phyloP scores from a whole-genome alignment of 306 rosid species.

The Bauhinia variegata region DNA sequence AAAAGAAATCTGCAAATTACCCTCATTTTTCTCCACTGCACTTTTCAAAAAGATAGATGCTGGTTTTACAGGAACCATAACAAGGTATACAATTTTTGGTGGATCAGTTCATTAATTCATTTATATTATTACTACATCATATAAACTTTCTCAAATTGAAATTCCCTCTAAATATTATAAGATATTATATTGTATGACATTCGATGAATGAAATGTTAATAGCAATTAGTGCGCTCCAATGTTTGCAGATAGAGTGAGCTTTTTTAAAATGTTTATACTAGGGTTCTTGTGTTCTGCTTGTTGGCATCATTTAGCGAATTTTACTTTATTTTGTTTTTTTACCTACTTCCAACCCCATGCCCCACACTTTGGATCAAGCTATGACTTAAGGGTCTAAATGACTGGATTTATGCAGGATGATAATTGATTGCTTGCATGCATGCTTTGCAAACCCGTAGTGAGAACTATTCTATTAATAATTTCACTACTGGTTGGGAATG shows the following conservation, averaged over 20 bases:
- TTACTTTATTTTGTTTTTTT: background rate
- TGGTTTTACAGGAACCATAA: slow-evolving; percentile 51
- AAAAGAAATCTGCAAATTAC: slow-evolving; percentile 61
- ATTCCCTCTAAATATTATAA: slow-evolving; percentile 8
- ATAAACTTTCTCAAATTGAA: slow-evolving; percentile 9
- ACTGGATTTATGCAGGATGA: slow-evolving; percentile 20
- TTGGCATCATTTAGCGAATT: background rate
- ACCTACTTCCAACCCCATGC: background rate
- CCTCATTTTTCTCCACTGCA: slow-evolving; percentile 57
- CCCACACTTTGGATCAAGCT: background rate
- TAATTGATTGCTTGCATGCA: background rate
- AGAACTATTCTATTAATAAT: slow-evolving; percentile 20
- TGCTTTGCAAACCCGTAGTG: slow-evolving; percentile 2
- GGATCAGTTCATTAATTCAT: slow-evolving; percentile 1
- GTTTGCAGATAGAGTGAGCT: slow-evolving; percentile 27
- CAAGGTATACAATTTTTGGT: slow-evolving; percentile 47
- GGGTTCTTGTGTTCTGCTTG: slow-evolving; percentile 18
- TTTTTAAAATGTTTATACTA: slow-evolving; percentile 24
- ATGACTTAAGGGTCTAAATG: slow-evolving; percentile 4
- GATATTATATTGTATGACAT: background rate
- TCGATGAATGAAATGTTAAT: slow-evolving; percentile 19
- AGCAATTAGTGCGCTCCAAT: slow-evolving; percentile 25
- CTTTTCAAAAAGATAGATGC: slow-evolving; percentile 63
- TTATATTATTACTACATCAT: slow-evolving; percentile 21
- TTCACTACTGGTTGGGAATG: slow-evolving; percentile 14